Conservation (phyloP, 192 early-diverging fungal species). For the Geranomyces michiganensis region DNA sequence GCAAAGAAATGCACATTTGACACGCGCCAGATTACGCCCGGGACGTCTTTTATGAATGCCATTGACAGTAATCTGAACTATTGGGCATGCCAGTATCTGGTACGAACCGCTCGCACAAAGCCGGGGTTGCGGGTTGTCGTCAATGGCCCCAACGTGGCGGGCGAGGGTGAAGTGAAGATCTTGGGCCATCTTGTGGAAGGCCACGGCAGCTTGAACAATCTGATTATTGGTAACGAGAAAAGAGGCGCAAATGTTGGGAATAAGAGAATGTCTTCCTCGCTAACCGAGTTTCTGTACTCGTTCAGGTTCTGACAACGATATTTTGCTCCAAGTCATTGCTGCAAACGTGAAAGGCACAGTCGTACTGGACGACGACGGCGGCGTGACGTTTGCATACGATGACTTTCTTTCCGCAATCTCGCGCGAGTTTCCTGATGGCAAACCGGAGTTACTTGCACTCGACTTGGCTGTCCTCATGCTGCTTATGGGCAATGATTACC, state of each 20-base stretch:
- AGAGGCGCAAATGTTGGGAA: no score
- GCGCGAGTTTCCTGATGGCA: neutral
- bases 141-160: neutral
- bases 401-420: neutral
- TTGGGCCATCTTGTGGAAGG: neutral
- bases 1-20: neutral
- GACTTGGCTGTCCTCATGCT: neutral
- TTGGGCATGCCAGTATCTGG: neutral
- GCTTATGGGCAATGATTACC: neutral
- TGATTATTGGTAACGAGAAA: no score
- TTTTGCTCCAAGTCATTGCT: slow-evolving; percentile 1
- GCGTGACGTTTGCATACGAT: neutral
- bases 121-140: slow-evolving; percentile 1
- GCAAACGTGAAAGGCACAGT: neutral
- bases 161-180: slow-evolving; percentile 4
- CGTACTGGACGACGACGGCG: neutral
- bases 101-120: neutral
- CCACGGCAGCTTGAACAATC: no score
- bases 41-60: neutral
- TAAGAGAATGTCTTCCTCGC: no score
- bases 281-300: no score
- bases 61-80: neutral
- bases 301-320: slow-evolving; percentile 6
- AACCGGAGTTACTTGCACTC: neutral
- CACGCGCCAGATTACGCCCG: neutral